Base-by-base conservation (phyloP, 192 early-diverging fungal species). In the Gonapodya prolifera region DNA sequence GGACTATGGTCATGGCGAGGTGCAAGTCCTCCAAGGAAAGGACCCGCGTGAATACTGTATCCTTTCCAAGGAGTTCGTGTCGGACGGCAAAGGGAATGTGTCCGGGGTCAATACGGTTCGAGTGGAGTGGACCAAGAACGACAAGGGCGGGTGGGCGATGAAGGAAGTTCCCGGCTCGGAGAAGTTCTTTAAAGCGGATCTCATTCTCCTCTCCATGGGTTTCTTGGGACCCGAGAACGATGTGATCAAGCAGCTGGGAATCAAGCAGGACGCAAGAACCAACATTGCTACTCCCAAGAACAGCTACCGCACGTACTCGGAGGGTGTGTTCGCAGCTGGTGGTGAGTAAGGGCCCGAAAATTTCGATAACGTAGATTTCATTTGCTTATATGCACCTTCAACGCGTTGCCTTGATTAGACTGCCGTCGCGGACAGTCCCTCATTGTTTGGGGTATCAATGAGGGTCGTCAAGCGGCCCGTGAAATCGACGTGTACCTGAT, bases 401-500 rank as follows among this genome's bases (percentile, higher is more conserved):
- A n/a, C n/a, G n/a, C n/a, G n/a, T n/a, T n/a, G n/a, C n/a, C n/a
- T n/a, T 8, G 8, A 61, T 23, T 13, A 73, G 97, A 99, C 86
- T 96, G 95, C 83, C 92, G 97, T 70, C 89, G 97, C 30, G 97
- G 97, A 16, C 95, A 97, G 87, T 91, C 88, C 34, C 84, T 99
- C 75, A 95, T 99, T 80, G 97, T 99, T 34, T 96, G 95, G 94
- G 97, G 93, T 81, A 98, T 99, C 84, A 97, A 96, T 83, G 97
- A 99, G 83, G 97, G 97, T 70, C 89, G 97, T 69, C 91, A 95
- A 86, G 91, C 92, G 70, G 97, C 97, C 8, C 88, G 96, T 34
- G 94, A 98, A 82, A 88, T 98, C 32, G 97, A 99, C 80, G 79
- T 91, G 77, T 89, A 84, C 82, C 82, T 99, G 80, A 89, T 88